A percentile compares a stretch with the other conserved stretches of the same genome.
Evolutionary conservation across 2,329 filamentous ascomycete species (phyloP).

Genomic region (Cercospora sesami): DNA sequence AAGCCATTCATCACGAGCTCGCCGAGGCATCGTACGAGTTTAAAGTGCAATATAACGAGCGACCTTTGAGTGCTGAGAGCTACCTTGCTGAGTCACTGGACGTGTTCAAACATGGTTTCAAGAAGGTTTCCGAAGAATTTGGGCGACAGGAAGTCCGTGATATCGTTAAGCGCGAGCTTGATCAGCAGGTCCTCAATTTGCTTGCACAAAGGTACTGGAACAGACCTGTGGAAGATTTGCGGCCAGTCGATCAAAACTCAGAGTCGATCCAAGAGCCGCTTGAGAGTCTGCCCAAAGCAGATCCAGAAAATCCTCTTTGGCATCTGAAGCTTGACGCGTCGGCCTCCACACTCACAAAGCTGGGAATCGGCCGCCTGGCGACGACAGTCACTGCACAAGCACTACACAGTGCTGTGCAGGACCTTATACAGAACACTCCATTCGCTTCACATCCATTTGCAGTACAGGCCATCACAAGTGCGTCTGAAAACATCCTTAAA

Average conservation of each 20-base stretch:
- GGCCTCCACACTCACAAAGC: constrained; percentile 83
- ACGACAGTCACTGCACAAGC: constrained; percentile 87
- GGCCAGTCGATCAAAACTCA: constrained; percentile 43
- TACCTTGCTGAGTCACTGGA: constrained; percentile 95
- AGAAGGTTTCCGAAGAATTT: constrained; percentile 85
- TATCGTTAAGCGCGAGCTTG: constrained; percentile 85
- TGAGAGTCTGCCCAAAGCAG: constrained; percentile 78
- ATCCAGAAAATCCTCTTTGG: constrained; percentile 86
- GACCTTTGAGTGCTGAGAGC: constrained; percentile 89
- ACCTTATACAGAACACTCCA: constrained; percentile 73
- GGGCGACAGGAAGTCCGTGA: constrained; percentile 86
- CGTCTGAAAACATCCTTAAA: constrained; percentile 83
- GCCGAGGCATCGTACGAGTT: constrained; percentile 98
- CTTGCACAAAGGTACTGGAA: constrained; percentile 97
- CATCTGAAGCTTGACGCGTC: constrained; percentile 91
- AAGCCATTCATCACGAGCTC: constrained; percentile 90
- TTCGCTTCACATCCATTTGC: constrained; percentile 91
- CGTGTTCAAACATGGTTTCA: constrained; percentile 96
- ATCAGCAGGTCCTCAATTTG: constrained; percentile 91
- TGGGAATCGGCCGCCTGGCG: constrained; percentile 88
- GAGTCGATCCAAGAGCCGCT: constrained; percentile 36
- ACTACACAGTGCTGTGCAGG: constrained; percentile 81
- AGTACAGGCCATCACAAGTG: constrained; percentile 84
- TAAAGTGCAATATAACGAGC: constrained; percentile 98
- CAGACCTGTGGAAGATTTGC: constrained; percentile 84